These are phyloP conservation scores for Linum trigynum DNA, from an alignment of 345 rosid species.

Conservation along the genomic window DNA sequence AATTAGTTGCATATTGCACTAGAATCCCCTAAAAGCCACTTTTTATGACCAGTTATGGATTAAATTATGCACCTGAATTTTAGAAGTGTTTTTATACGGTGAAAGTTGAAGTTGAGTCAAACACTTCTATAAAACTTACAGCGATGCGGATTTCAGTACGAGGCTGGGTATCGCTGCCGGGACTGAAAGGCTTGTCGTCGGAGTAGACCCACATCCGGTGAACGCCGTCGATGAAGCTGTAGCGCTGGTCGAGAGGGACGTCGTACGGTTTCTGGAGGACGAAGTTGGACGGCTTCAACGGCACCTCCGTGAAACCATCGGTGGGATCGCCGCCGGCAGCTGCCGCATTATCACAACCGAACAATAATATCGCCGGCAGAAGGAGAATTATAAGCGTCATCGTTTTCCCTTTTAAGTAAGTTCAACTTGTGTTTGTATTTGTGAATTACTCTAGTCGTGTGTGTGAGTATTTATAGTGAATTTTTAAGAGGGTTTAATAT, in stretches of 20 bases:
- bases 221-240: slow-evolving; percentile 24
- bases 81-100: too few species aligned
- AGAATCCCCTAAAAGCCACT: too few species aligned
- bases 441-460: too few species aligned
- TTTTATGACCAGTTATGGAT: too few species aligned
- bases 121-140: slow-evolving; percentile 8
- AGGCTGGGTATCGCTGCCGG: slow-evolving; percentile 27
- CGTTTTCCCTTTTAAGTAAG: too few species aligned
- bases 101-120: too few species aligned
- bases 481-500: too few species aligned
- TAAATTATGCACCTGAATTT: too few species aligned
- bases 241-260: slow-evolving; percentile 19
- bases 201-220: slow-evolving; percentile 30
- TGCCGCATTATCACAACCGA: background rate
- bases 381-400: too few species aligned
- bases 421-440: too few species aligned
- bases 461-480: too few species aligned
- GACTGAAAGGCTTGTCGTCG: slow-evolving; percentile 33
- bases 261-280: slow-evolving; percentile 29
- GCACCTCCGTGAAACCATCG: slow-evolving; percentile 20
- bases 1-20: too few species aligned
- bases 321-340: slow-evolving; percentile 24
- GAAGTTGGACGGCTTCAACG: slow-evolving; percentile 18
- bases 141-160: slow-evolving; percentile 29
- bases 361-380: background rate